Percentiles rank a stretch among this genome's conserved stretches.
Conservation (phyloP, 371 early-diverging fungal genomes). For the Lichtheimia ramosa region DNA sequence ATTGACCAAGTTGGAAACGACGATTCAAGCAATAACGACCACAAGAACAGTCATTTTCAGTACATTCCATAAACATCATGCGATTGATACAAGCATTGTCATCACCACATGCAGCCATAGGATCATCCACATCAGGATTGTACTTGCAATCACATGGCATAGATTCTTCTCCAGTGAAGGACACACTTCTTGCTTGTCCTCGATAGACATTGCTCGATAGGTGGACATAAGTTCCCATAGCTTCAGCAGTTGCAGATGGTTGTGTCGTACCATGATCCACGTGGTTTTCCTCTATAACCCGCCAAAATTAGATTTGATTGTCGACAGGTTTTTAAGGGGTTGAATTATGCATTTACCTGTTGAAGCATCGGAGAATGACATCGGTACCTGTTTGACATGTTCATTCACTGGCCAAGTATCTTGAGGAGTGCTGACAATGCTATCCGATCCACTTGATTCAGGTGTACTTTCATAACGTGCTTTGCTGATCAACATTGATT, state of each 20-base stretch:
- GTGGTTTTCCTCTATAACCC: neutral
- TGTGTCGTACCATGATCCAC: neutral
- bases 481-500: no score
- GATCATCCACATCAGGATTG: conserved; percentile 52
- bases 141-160: conserved; percentile 84
- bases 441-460: neutral
- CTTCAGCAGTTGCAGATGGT: conserved; percentile 50
- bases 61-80: conserved; percentile 91
- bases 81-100: conserved; percentile 90
- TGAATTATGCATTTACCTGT: conserved; percentile 43
- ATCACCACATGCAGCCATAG: conserved; percentile 81
- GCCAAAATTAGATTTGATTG: neutral
- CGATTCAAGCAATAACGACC: conserved; percentile 89
- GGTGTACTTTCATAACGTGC: no score
- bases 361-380: conserved; percentile 2
- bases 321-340: neutral
- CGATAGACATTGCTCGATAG: conserved; percentile 68
- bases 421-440: neutral
- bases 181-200: conserved; percentile 46
- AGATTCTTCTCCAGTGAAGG: conserved; percentile 62
- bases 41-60: conserved; percentile 84
- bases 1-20: conserved; percentile 83
- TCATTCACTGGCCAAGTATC: neutral
- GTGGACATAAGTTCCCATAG: conserved; percentile 57
- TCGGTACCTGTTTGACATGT: neutral